These are phyloP conservation scores for Gentiana macrophylla DNA, from an alignment of 257 asterid species.

Conservation along the genomic window DNA sequence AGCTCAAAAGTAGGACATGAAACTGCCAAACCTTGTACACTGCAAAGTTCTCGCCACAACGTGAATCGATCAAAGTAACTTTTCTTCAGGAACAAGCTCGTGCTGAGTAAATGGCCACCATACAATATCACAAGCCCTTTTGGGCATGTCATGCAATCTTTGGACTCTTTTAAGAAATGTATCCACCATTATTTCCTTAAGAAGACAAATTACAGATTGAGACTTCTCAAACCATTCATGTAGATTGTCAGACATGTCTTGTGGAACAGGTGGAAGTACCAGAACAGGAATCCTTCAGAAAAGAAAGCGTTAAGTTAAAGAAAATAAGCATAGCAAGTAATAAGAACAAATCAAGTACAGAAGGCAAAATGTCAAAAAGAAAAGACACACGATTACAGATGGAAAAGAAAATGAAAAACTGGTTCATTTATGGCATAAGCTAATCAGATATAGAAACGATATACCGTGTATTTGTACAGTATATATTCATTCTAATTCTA, in stretches of 20 bases:
- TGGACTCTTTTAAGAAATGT: slow-evolving; percentile 42
- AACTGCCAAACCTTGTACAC: slow-evolving; percentile 53
- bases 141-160: slow-evolving; percentile 63
- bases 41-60: slow-evolving; percentile 91
- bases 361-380: neutral
- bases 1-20: slow-evolving; percentile 1
- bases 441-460: no score
- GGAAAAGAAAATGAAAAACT: neutral
- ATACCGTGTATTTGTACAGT: no score
- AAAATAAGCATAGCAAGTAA: neutral
- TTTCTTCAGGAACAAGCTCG: slow-evolving; percentile 64
- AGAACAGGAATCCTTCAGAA: slow-evolving; percentile 68
- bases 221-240: slow-evolving; percentile 73
- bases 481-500: no score
- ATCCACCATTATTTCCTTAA: slow-evolving; percentile 66
- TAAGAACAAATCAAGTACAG: neutral
- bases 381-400: neutral
- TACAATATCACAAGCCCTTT: slow-evolving; percentile 56
- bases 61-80: slow-evolving; percentile 90
- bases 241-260: slow-evolving; percentile 69
- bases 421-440: no score
- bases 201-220: slow-evolving; percentile 51
- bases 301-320: neutral
- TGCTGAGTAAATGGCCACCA: slow-evolving; percentile 99
- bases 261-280: slow-evolving; percentile 76